Base-by-base conservation (phyloP, 345 rosid genomes). In the Citrus hindsii region DNA sequence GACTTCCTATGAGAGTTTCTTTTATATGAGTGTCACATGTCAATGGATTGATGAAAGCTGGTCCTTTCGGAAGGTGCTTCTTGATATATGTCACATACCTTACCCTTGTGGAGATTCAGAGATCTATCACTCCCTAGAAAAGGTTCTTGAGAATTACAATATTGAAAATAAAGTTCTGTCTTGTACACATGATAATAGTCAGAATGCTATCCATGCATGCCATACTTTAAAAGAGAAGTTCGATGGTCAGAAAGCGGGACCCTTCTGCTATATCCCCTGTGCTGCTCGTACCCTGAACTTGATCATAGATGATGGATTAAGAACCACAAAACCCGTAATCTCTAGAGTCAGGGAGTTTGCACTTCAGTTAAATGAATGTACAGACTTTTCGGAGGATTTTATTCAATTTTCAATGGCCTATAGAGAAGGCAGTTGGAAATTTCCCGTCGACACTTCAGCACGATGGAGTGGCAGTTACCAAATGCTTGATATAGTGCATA, bases 391-490 rank as follows among this genome's bases (percentile, higher is more conserved):
- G 13, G 96, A 91, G 48, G 90, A 91, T 76, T 93, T 95, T 81
- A 77, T 79, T 79, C 96, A 88, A 70, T 59, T 87, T 55, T 78
- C 96, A 64, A 82, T 92, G 60, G 90, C 88, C 63, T 95, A 83
- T 82, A 91, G 90, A 74, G 98, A 95, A 88, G 99, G 99, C 60
- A 89, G 80, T 83, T 93, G 98, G 97, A 94, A 86, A 76, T 84
- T 95, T 82, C 97, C 98, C 1, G 82, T 95, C 3, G 94, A 95
- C 86, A 79, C 92, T 82, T 93, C 96, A 1, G 77, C 92, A 59
- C 87, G 97, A 66, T 93, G 98, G 98, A 95, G 90, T 79, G 97
- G 98, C 75, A 93, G 86, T 82, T 95, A 93, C 84, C 97, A 92
- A 83, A 91, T 93, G 94, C 94, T 92, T 76, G 91, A 93, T 83